Conservation (phyloP, 768 basidiomycete genomes). For the Tricholoma sp. region DNA sequence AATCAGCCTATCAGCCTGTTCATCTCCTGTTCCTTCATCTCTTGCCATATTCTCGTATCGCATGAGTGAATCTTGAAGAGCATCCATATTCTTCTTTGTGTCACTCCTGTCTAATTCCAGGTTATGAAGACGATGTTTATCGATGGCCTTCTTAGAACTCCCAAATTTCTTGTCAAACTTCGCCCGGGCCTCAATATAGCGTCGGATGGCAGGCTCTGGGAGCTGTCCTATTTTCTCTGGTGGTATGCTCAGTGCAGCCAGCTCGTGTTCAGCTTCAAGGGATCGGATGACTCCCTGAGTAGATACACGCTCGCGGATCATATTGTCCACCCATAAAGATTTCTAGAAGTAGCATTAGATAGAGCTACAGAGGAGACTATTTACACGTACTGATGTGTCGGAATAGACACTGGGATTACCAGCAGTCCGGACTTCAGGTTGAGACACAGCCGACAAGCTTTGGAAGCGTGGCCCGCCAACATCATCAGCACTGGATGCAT, state of each 20-base stretch:
- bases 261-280: conserved; percentile 65
- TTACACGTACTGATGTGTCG: conserved; percentile 37
- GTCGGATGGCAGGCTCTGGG: conserved; percentile 67
- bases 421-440: conserved; percentile 34
- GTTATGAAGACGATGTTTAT: conserved; percentile 62
- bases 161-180: conserved; percentile 67
- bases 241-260: conserved; percentile 64
- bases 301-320: conserved; percentile 91
- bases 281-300: conserved; percentile 78
- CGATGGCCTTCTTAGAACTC: conserved; percentile 49
- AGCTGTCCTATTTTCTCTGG: conserved; percentile 65
- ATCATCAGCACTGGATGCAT: conserved; percentile 20
- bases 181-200: conserved; percentile 65
- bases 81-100: conserved; percentile 45
- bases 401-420: conserved; percentile 61
- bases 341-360: conserved; percentile 22
- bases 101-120: conserved; percentile 63
- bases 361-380: background rate
- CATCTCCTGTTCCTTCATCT: conserved; percentile 5
- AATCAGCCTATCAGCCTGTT: conserved; percentile 33
- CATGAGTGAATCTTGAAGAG: conserved; percentile 35
- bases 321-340: conserved; percentile 43
- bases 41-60: conserved; percentile 17
- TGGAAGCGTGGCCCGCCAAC: conserved; percentile 32
- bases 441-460: conserved; percentile 7